These are phyloP conservation scores for Amanita pseudoporphyria DNA, from an alignment of 768 basidiomycete species.

Conservation along the genomic window DNA sequence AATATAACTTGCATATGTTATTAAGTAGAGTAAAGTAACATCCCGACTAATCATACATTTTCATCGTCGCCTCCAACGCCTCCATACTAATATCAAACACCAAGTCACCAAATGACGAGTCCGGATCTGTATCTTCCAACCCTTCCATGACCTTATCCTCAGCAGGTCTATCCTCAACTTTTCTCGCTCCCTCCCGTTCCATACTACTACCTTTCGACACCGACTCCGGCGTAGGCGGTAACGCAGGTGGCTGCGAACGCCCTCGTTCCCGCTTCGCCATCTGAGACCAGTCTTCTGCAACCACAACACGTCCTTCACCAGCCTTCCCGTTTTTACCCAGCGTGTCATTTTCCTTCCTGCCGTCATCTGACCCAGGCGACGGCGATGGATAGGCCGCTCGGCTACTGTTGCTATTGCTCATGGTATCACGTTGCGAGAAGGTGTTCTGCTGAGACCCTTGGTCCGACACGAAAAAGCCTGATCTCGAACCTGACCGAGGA, in stretches of 20 bases:
- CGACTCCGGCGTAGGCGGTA: constrained; percentile 6
- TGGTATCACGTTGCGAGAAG: neutral
- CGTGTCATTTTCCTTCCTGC: neutral
- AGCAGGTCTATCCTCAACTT: neutral
- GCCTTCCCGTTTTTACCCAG: too few species aligned
- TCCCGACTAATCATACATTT: constrained; percentile 19
- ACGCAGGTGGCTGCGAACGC: neutral
- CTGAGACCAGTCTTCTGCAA: neutral
- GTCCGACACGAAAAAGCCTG: neutral
- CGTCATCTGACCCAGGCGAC: neutral
- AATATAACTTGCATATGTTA: too few species aligned
- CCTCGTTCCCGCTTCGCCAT: neutral
- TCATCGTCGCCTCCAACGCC: constrained; percentile 19
- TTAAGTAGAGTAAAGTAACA: too few species aligned
- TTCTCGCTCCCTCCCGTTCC: neutral
- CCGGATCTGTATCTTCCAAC: constrained; percentile 10
- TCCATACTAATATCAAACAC: constrained; percentile 17
- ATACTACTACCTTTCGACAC: constrained; percentile 1
- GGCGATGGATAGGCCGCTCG: constrained; percentile 3
- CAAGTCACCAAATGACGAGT: constrained; percentile 19
- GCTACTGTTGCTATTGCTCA: neutral
- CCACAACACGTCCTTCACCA: neutral
- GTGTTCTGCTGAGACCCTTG: neutral
- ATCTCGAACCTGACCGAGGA: neutral
- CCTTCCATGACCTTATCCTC: neutral